Base-by-base conservation (phyloP, 2,329 filamentous ascomycete genomes). In the Exophiala phaeomuriformis region DNA sequence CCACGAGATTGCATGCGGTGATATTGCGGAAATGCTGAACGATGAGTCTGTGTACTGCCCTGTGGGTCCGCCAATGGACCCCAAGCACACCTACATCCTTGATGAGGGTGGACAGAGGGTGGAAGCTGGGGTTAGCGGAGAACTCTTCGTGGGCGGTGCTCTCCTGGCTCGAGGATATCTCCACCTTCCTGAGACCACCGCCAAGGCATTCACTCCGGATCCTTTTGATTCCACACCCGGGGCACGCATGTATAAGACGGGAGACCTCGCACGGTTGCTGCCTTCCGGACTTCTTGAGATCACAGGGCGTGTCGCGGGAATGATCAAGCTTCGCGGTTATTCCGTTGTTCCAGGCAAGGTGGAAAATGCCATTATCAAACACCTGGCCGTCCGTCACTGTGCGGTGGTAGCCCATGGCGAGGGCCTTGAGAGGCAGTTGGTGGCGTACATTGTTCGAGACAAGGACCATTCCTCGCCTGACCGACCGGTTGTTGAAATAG, bases 291-390 rank as follows among this genome's bases (percentile, higher is more conserved):
- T 83, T 4, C 74, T 90, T 5, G 85, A 89, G 65, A 88, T 90
- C 55, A 88, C 84, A 4, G 86, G 86, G 33, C 81, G 86, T 48
- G 83, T 88, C 1, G 85, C 85, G 9, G 80, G 82, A 8, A 89
- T 90, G 85, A 89, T 90, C 71, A 90, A 90, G 70, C 78, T 88
- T 7, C 81, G 86, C 53, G 86, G 86, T 1, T 90, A 89, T 64
- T 88, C 84, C 1, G 83, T 90, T 2, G 85, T 89, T 28, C 86
- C 86, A 4, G 83, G 82, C 5, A 87, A 87, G 54, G 85, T 90
- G 1, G 85, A 90, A 66, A 85, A 82, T 61, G 81, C 82, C 4
- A 86, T 90, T 53, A 75, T 83, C 51, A 79, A 81, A 60, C 76
- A 86, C 58, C 71, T 90, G 32, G 85, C 84, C 8, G 85, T 90